Conservation (phyloP, 768 basidiomycete species). For the Xanthoconium purpureum region DNA sequence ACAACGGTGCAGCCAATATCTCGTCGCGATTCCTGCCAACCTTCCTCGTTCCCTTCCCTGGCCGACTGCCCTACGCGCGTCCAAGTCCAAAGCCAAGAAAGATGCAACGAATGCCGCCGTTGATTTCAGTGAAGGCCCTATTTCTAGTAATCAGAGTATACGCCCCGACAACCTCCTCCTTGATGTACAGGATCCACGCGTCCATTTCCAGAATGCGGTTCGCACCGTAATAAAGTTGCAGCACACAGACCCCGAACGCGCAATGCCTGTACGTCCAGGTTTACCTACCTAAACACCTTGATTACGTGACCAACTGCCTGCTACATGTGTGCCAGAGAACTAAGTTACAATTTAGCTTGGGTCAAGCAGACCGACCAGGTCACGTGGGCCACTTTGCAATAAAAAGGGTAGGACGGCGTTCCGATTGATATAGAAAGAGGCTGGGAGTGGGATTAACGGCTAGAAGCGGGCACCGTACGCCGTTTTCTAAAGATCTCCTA, state of each 20-base stretch:
- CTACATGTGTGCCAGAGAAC: too few relatives aligned
- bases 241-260: slow-evolving; percentile 26
- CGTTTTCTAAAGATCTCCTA: too few relatives aligned
- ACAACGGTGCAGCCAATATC: slow-evolving; percentile 19
- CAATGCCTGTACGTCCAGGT: slow-evolving; percentile 18
- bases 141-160: too few relatives aligned
- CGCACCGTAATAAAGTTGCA: slow-evolving; percentile 43
- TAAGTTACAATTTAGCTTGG: too few relatives aligned
- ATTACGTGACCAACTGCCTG: too few relatives aligned
- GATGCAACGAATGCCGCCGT: neutral
- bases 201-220: slow-evolving; percentile 40
- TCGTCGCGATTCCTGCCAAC: slow-evolving; percentile 4
- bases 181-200: slow-evolving; percentile 23
- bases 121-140: slow-evolving; percentile 5
- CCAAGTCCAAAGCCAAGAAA: neutral
- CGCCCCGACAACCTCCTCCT: slow-evolving; percentile 9
- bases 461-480: too few relatives aligned
- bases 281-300: too few relatives aligned
- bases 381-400: too few relatives aligned
- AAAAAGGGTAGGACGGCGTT: too few relatives aligned
- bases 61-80: slow-evolving; percentile 8
- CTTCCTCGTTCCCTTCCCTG: slow-evolving; percentile 11
- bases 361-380: too few relatives aligned
- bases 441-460: too few relatives aligned
- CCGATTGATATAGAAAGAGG: too few relatives aligned